These are phyloP conservation scores for Tolypocladium guangdongense DNA, from an alignment of 2,329 filamentous ascomycete genomes.

Conservation along the genomic window DNA sequence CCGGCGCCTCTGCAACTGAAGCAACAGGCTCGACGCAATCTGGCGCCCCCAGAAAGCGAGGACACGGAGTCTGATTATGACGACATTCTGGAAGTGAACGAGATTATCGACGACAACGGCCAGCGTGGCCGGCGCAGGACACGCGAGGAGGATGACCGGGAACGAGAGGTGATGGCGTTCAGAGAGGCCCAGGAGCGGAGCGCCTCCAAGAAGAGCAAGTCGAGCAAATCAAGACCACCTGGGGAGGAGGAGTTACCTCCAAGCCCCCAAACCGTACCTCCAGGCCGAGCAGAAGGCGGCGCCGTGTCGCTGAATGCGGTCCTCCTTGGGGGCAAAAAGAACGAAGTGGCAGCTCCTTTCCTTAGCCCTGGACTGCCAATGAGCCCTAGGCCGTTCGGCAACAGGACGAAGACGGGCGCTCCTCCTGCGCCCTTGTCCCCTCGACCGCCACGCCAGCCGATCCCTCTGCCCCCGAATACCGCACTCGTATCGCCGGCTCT, in stretches of 20 bases:
- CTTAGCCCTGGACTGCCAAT: constrained; percentile 49
- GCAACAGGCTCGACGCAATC: constrained; percentile 12
- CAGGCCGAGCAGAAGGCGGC: constrained; percentile 22
- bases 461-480: constrained; percentile 61
- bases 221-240: constrained; percentile 15
- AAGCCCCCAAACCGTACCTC: constrained; percentile 25
- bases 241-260: constrained; percentile 19
- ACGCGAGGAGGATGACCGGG: constrained; percentile 74
- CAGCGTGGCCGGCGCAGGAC: constrained; percentile 71
- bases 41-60: constrained; percentile 37
- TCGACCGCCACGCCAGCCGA: constrained; percentile 60
- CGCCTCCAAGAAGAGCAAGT: constrained; percentile 62
- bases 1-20: constrained; percentile 71
- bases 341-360: constrained; percentile 29
- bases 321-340: constrained; percentile 27
- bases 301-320: constrained; percentile 43
- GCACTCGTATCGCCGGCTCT: constrained; percentile 44
- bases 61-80: constrained; percentile 76
- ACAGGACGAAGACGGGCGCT: constrained; percentile 37
- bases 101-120: constrained; percentile 44
- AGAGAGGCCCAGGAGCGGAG: constrained; percentile 62
- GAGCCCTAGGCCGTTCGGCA: constrained; percentile 46
- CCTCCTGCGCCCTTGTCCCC: constrained; percentile 60
- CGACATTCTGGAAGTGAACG: constrained; percentile 60
- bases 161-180: constrained; percentile 57